Percentiles rank a stretch among this genome's conserved stretches.
Evolutionary conservation across 1,139 yeast species (phyloP).

Genomic region (Blastobotrys apis): DNA sequence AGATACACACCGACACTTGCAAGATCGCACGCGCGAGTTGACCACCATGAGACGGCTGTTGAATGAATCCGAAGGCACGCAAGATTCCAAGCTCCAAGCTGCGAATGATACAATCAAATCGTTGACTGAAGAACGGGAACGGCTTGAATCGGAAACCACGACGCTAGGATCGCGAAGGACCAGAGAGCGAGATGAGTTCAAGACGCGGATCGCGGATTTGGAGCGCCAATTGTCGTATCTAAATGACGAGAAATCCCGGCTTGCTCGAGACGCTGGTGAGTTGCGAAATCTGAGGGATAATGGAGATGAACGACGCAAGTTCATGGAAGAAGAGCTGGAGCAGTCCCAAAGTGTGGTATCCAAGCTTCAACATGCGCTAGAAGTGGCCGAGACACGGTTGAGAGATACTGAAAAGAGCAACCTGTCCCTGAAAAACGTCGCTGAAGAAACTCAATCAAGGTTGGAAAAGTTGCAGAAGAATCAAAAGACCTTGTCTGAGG

Average conservation of each 20-base stretch:
- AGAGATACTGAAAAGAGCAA: constrained; percentile 32
- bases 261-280: constrained; percentile 24
- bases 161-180: constrained; percentile 48
- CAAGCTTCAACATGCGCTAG: constrained; percentile 27
- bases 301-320: constrained; percentile 27
- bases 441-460: constrained; percentile 35
- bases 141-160: constrained; percentile 53
- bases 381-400: constrained; percentile 30
- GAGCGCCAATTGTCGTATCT: constrained; percentile 29
- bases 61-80: constrained; percentile 61
- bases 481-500: constrained; percentile 64
- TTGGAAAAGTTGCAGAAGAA: constrained; percentile 47
- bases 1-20: constrained; percentile 67
- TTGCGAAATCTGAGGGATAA: constrained; percentile 25
- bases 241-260: constrained; percentile 30
- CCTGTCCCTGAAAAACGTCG: constrained; percentile 31
- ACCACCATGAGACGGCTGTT: constrained; percentile 65
- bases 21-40: constrained; percentile 77
- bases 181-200: constrained; percentile 41
- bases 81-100: constrained; percentile 46
- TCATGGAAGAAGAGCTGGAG: constrained; percentile 29
- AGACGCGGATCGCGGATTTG: constrained; percentile 31
- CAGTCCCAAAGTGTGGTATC: constrained; percentile 24
- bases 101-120: constrained; percentile 42
- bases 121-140: constrained; percentile 55